These are phyloP conservation scores for Waitea zeae DNA, from an alignment of 1,284 basidiomycete genomes.

Conservation along the genomic window DNA sequence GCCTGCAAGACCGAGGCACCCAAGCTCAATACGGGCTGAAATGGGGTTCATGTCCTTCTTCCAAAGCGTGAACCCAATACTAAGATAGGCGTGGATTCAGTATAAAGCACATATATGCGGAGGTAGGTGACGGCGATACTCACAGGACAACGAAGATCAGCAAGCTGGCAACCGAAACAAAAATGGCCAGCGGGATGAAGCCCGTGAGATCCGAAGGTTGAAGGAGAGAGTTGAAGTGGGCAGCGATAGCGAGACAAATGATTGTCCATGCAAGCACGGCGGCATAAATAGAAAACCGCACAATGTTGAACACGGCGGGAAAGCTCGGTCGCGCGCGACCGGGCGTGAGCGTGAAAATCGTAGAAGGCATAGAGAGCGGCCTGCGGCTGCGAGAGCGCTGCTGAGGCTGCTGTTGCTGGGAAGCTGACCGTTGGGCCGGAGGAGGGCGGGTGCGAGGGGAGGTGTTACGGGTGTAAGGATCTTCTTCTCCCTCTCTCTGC, in stretches of 20 bases:
- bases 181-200: conserved; percentile 71
- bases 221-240: conserved; percentile 51
- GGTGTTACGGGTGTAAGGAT: too few species aligned
- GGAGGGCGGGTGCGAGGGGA: too few species aligned
- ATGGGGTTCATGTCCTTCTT: conserved; percentile 53
- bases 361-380: too few species aligned
- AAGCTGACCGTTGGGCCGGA: too few species aligned
- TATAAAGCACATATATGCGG: not conserved
- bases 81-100: too few species aligned
- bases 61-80: conserved; percentile 44
- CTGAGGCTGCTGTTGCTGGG: too few species aligned
- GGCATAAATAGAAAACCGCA: too few species aligned
- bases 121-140: conserved; percentile 12
- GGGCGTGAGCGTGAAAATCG: too few species aligned
- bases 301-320: too few species aligned
- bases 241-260: conserved; percentile 59
- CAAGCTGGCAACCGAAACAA: conserved; percentile 52
- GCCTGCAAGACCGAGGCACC: conserved; percentile 49
- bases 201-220: conserved; percentile 63
- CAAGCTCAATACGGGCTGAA: conserved; percentile 59
- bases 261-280: conserved; percentile 55
- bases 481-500: too few species aligned
- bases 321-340: too few species aligned
- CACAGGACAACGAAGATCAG: conserved; percentile 50
- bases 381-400: too few species aligned